These are phyloP conservation scores for Neofusicoccum umdonicola DNA, from an alignment of 2,329 filamentous ascomycete genomes.

Conservation along the genomic window DNA sequence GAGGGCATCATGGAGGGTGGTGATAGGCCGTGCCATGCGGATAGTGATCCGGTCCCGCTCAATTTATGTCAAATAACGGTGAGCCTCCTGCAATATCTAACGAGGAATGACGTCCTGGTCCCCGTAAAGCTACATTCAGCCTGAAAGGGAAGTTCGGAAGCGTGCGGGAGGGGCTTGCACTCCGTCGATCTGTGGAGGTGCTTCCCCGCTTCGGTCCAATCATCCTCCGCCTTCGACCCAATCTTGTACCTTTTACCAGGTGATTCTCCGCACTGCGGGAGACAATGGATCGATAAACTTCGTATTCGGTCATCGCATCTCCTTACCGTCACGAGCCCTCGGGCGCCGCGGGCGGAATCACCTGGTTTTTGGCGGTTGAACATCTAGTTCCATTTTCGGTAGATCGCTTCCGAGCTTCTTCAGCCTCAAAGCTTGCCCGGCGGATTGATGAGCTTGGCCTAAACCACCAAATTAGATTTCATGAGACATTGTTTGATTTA, in stretches of 20 bases:
- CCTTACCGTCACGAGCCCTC: neutral
- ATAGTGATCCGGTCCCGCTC: neutral
- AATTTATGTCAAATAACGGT: conserved; percentile 1
- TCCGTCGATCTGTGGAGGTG: conserved; percentile 12
- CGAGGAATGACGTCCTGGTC: neutral
- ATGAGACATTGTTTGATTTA: neutral
- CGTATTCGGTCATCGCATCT: neutral
- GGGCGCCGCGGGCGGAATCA: neutral
- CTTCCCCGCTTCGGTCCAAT: conserved; percentile 12
- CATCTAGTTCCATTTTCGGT: neutral
- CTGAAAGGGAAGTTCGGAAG: conserved; percentile 7
- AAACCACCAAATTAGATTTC: neutral
- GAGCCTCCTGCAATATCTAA: neutral
- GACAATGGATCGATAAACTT: conserved; percentile 3
- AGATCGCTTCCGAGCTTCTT: neutral
- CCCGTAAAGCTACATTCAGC: neutral
- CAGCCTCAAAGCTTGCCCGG: conserved; percentile 8
- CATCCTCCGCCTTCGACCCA: conserved; percentile 4
- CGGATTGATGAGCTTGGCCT: neutral
- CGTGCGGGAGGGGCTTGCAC: conserved; percentile 7
- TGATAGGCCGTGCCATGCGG: neutral
- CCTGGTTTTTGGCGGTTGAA: neutral
- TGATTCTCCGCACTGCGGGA: neutral
- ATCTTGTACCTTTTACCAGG: neutral
- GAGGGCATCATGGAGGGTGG: neutral